Conservation (phyloP, 2,329 filamentous ascomycete genomes). For the Graphilbum sp. region DNA sequence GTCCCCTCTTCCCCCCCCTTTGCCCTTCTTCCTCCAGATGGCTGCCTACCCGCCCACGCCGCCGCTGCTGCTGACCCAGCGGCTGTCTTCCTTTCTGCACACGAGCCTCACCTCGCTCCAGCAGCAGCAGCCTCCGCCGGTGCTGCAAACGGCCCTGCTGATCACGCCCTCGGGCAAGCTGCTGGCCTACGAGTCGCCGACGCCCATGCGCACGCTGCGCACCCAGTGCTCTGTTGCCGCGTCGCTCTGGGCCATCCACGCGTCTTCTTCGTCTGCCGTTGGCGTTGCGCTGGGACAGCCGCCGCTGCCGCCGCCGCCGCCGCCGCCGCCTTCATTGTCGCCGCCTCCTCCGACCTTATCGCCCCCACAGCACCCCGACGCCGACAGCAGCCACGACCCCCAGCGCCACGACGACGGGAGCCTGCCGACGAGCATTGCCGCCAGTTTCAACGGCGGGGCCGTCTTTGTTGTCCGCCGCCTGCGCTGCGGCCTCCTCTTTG, state of each 20-base stretch:
- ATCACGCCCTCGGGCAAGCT: conserved; percentile 45
- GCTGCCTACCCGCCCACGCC: conserved; percentile 27
- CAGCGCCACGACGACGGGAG: conserved; percentile 5
- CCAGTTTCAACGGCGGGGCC: conserved; percentile 34
- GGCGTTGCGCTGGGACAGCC: conserved; percentile 27
- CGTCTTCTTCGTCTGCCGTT: conserved; percentile 39
- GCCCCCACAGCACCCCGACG: not conserved
- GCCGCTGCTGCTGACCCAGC: conserved; percentile 48
- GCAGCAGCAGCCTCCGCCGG: conserved; percentile 19
- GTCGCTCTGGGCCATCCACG: conserved; percentile 43
- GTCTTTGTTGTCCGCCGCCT: conserved; percentile 43
- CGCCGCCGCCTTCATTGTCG: not conserved
- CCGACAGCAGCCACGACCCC: conserved; percentile 8
- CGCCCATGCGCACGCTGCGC: conserved; percentile 39
- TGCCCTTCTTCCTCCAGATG: no score
- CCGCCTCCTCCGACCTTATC: not conserved
- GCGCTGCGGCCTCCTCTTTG: conserved; percentile 43
- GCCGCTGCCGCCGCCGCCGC: not conserved
- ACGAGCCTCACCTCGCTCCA: conserved; percentile 26
- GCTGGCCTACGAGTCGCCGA: conserved; percentile 41
- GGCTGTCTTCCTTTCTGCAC: conserved; percentile 44
- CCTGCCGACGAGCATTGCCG: conserved; percentile 24
- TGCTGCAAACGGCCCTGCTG: conserved; percentile 42
- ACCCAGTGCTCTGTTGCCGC: conserved; percentile 48
- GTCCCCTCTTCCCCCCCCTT: conserved; percentile 12